Conservation (phyloP, 2,329 filamentous ascomycete genomes). For the Aspergillus floridensis region DNA sequence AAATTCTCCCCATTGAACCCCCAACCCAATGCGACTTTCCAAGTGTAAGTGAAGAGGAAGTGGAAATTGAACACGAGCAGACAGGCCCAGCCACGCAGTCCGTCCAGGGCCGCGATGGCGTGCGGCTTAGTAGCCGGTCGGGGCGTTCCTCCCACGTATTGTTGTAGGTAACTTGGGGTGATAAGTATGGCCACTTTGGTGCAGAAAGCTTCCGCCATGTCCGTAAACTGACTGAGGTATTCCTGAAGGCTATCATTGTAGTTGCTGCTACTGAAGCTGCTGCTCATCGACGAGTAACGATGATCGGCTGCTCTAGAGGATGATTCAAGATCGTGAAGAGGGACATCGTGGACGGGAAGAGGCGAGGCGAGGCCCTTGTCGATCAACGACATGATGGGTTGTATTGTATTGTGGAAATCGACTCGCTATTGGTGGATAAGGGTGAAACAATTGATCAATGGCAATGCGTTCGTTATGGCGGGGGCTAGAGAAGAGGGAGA, state of each 20-base stretch:
- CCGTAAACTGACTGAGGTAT: slow-evolving; percentile 24
- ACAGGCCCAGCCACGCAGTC: slow-evolving; percentile 44
- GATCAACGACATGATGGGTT: slow-evolving; percentile 14
- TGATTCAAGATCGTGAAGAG: slow-evolving; percentile 30
- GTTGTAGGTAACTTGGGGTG: slow-evolving; percentile 39
- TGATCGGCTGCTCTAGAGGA: slow-evolving; percentile 10
- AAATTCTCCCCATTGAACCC: slow-evolving; percentile 42
- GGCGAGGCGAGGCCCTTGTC: slow-evolving; percentile 18
- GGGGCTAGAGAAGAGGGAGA: background rate
- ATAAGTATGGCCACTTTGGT: slow-evolving; percentile 30
- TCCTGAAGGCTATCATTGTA: background rate
- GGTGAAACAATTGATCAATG: background rate
- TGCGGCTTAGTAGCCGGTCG: slow-evolving; percentile 31
- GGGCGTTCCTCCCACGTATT: slow-evolving; percentile 31
- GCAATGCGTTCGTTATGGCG: background rate
- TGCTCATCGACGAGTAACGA: background rate
- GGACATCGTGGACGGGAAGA: slow-evolving; percentile 27
- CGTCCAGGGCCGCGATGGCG: slow-evolving; percentile 43
- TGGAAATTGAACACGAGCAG: slow-evolving; percentile 49
- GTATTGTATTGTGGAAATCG: background rate
- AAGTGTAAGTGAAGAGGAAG: slow-evolving; percentile 46
- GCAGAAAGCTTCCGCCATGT: slow-evolving; percentile 21
- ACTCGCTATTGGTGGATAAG: background rate
- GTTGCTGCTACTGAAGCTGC: background rate
- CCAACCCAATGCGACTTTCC: slow-evolving; percentile 41